Conservation (phyloP, 495 filamentous ascomycete species). For the Aspergillus diversus region DNA sequence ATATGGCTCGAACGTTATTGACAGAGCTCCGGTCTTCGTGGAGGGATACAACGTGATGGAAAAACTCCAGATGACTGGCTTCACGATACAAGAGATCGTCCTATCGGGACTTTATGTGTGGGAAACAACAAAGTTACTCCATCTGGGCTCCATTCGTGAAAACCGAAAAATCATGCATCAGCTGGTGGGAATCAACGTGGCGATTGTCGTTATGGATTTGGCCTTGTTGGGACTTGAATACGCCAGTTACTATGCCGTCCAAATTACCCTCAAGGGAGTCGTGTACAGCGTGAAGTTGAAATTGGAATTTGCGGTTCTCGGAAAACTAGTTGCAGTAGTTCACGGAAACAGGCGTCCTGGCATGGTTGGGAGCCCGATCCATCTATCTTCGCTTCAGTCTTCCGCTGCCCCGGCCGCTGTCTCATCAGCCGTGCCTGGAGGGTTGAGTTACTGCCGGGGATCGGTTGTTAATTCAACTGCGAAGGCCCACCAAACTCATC, state of each 20-base stretch:
- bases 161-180: constrained; percentile 55
- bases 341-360: constrained; percentile 36
- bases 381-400: constrained; percentile 27
- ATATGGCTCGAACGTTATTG: constrained; percentile 48
- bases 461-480: constrained; percentile 10
- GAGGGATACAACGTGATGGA: constrained; percentile 57
- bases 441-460: constrained; percentile 13
- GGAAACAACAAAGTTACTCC: constrained; percentile 55
- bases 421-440: constrained; percentile 10
- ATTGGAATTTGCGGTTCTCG: constrained; percentile 64
- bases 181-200: constrained; percentile 57
- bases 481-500: not conserved
- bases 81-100: constrained; percentile 60
- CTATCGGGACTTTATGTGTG: constrained; percentile 62
- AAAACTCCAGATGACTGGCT: constrained; percentile 58
- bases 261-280: constrained; percentile 59
- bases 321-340: constrained; percentile 50
- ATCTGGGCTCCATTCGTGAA: constrained; percentile 45
- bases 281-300: constrained; percentile 69
- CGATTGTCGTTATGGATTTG: constrained; percentile 56
- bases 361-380: constrained; percentile 33
- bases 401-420: not conserved
- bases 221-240: constrained; percentile 54
- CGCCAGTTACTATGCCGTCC: constrained; percentile 53
- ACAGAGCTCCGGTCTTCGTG: constrained; percentile 36